Evolutionary conservation across 179 eudicot genomes (phyloP), one percentile per base, ranked within the genome.

Genomic region (Gypsophila paniculata): DNA sequence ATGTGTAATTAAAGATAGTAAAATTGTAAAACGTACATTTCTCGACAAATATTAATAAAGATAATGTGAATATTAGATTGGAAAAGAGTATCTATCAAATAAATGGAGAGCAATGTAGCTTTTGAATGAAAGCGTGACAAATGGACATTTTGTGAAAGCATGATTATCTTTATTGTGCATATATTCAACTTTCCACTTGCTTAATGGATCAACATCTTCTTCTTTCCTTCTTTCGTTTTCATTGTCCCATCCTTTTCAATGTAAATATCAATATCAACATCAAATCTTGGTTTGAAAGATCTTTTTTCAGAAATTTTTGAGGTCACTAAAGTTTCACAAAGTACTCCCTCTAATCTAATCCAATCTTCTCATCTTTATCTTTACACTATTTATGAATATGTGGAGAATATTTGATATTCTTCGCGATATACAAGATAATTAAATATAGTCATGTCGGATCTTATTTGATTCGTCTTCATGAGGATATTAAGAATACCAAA

Each of bases 101-200:
- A 3, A 19, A 53, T 17, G 1, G 23, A 1, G 58, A 53, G 22
- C 23, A 17, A 2, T 58, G 10, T 21, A 23, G 65, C 78, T 79
- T 79, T 74, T 52, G 36, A 65, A 52, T 23, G 82, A 75, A 59
- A 66, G 70, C 72, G 69, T 75, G 73, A 74, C 78, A 75, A 49
- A 18, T 78, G 68, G 60, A 66, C 69, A 74, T 60, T 74, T 64
- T 29, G 69, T 29, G 12, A 70, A 21, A 34, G 74, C 63, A 39
- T 62, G 32, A 73, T 77, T 63, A 68, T 72, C 80, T 65, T 42
- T 6, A 6, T 57, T 68, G 55, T 26, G 49, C 59, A 74, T 76
- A 65, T 73, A 70, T 80, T 77, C 75, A 80, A 54, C 59, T 59
- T 76, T 64, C 79, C 77, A 73, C 78, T 72, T 58, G n/a, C 34